Conservation (phyloP, 441 rosid species). For the Flueggea neowawraea region DNA sequence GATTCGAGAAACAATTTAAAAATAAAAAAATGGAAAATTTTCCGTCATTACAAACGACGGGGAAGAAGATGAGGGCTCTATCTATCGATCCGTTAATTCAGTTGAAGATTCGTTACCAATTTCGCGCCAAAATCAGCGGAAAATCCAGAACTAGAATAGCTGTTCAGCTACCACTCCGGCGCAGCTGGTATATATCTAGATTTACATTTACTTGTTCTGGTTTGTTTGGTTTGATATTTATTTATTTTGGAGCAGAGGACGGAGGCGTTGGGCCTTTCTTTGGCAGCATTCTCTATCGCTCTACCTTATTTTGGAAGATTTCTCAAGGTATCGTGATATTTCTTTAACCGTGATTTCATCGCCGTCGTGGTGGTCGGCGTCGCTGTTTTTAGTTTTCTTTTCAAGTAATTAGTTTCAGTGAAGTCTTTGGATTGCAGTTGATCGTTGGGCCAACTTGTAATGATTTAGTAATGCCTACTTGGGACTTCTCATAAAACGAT, state of each 20-base stretch:
- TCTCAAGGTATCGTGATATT: conserved; percentile 52
- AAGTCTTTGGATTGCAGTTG: too few relatives aligned
- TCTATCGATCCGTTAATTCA: conserved; percentile 20
- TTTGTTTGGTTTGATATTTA: neutral
- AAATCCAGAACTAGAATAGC: conserved; percentile 19
- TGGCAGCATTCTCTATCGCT: conserved; percentile 72
- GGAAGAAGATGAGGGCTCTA: conserved; percentile 17
- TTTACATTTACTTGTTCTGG: neutral
- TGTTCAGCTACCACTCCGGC: conserved; percentile 40
- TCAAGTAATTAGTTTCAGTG: too few relatives aligned
- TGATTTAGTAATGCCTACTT: neutral
- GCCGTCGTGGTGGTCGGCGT: neutral
- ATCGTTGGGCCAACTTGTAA: neutral
- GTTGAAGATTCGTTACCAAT: conserved; percentile 18
- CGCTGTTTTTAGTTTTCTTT: too few relatives aligned
- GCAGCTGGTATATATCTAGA: conserved; percentile 46
- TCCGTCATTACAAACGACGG: conserved; percentile 3
- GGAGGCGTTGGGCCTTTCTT: conserved; percentile 74
- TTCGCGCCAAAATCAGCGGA: conserved; percentile 21
- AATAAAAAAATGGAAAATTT: too few relatives aligned
- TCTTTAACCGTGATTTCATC: neutral
- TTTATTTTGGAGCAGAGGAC: conserved; percentile 42
- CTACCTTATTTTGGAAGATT: conserved; percentile 84
- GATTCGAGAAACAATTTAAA: too few relatives aligned
- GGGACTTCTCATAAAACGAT: neutral